These are phyloP conservation scores for Juglanconis oblonga DNA, from an alignment of 2,329 filamentous ascomycete genomes.

Conservation along the genomic window DNA sequence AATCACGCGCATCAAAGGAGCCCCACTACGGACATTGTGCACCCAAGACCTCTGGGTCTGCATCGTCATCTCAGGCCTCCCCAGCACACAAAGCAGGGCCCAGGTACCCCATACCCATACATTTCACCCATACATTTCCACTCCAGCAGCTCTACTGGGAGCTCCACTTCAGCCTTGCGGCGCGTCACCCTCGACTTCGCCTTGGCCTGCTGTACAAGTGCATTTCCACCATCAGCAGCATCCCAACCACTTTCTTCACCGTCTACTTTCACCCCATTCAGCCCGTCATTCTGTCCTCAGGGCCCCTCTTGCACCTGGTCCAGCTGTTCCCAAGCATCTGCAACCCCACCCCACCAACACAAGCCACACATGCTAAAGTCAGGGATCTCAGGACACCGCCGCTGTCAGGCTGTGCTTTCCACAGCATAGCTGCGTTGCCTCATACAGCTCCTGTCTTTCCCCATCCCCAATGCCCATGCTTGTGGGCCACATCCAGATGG, in stretches of 20 bases:
- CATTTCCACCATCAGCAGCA: background rate
- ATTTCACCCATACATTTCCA: background rate
- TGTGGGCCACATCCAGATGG: conserved; percentile 48
- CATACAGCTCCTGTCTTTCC: conserved; percentile 43
- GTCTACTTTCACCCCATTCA: background rate
- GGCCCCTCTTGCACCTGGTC: background rate
- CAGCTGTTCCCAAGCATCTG: conserved; percentile 1
- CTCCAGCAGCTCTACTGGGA: background rate
- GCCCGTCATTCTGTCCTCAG: background rate
- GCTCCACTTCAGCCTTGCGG: conserved; percentile 1
- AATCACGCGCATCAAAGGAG: background rate
- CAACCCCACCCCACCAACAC: background rate
- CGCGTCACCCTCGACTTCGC: background rate
- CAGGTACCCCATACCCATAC: too few relatives aligned
- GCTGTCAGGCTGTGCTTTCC: conserved; percentile 46
- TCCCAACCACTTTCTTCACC: background rate
- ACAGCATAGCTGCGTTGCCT: conserved; percentile 50
- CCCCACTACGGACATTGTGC: background rate
- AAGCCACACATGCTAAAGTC: conserved; percentile 57
- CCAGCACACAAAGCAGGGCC: background rate
- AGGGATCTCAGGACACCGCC: conserved; percentile 37
- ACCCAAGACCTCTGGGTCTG: background rate
- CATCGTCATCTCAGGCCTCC: background rate
- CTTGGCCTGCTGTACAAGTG: background rate
- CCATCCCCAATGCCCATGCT: conserved; percentile 26